Evolutionary conservation across 352 stramenopile species (phyloP), one percentile per base, ranked within the genome.

Genomic region (Globisporangium abappressorium): DNA sequence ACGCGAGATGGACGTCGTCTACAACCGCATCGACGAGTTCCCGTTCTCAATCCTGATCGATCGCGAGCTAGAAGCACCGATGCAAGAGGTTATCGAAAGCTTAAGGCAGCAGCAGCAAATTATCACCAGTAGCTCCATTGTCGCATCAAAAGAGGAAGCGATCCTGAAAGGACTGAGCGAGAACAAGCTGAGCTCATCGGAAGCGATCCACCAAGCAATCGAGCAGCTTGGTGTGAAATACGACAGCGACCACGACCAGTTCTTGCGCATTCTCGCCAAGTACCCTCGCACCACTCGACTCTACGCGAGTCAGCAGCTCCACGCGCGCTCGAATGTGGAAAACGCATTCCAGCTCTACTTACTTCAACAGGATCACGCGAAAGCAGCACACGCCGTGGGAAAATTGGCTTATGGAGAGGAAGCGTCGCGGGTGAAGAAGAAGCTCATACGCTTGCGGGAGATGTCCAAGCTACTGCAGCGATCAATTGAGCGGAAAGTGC

Each of bases 331-430:
- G 1, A 72, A 87, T 38, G 71, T 80, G 0, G 47, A 61, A 7
- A 77, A 64, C 6, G 69, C 58, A 7, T 84, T 90, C 55, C 73
- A 70, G 15, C 66, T 87, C 41, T 46, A 60, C 5, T 20, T 74
- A 11, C 30, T 75, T 24, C 54, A 69, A 5, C 36, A 64, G 7
- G 49, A 86, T n/a, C 77, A 78, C 43, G 58, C 57, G 2, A 72
- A 74, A 53, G 78, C 81, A 22, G 78, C 78, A 7, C 46, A 60
- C 2, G 62, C 79, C 18, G 71, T 84, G 5, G 78, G 83, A 11
- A 84, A 81, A 43, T 22, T 80, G 3, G 81, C 83, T 22, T 85
- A 85, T 28, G 75, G 74, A 5, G 81, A 87, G 28, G 75, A 77
- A 28, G 56, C 79, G 5, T 78, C 83, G 11, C 71, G 77, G 1